Evolutionary conservation across 129 eudicot genomes (phyloP).

Genomic region (Escallonia rubra): DNA sequence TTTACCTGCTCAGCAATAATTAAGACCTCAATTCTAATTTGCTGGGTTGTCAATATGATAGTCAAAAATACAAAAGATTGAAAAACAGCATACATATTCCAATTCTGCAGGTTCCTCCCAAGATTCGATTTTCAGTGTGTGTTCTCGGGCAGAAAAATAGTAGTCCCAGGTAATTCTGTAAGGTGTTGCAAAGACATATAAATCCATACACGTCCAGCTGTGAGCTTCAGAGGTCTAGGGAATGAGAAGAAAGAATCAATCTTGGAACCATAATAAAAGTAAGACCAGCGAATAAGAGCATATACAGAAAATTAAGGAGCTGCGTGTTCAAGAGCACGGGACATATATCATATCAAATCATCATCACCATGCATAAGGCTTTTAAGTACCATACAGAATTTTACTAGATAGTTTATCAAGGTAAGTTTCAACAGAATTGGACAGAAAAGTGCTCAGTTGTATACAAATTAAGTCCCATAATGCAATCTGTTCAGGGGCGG

Average conservation of each 20-base stretch:
- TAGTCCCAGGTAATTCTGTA: constrained; percentile 97
- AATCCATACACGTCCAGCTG: constrained; percentile 98
- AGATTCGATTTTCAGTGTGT: constrained; percentile 56
- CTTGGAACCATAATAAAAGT: not conserved
- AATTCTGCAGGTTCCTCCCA: constrained; percentile 99
- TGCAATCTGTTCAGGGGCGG: no score
- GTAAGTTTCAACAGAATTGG: no score
- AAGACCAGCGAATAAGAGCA: not conserved
- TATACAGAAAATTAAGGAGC: not conserved
- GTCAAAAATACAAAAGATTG: not conserved
- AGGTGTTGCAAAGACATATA: constrained; percentile 97
- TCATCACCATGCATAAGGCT: no score
- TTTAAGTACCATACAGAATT: no score
- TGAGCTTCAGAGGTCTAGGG: constrained; percentile 82
- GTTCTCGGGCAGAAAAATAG: constrained; percentile 77
- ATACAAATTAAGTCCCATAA: no score
- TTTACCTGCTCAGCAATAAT: constrained; percentile 57
- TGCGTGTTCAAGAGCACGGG: not conserved
- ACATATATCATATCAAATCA: no score
- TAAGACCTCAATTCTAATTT: constrained; percentile 9
- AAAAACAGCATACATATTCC: constrained; percentile 65
- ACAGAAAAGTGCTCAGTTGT: no score
- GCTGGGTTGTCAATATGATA: not conserved
- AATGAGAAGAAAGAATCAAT: not conserved
- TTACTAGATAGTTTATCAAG: no score